Evolutionary conservation across 139 green algal species (phyloP), one percentile per base, ranked within the genome.

Genomic region (Mesotaenium endlicherianum): DNA sequence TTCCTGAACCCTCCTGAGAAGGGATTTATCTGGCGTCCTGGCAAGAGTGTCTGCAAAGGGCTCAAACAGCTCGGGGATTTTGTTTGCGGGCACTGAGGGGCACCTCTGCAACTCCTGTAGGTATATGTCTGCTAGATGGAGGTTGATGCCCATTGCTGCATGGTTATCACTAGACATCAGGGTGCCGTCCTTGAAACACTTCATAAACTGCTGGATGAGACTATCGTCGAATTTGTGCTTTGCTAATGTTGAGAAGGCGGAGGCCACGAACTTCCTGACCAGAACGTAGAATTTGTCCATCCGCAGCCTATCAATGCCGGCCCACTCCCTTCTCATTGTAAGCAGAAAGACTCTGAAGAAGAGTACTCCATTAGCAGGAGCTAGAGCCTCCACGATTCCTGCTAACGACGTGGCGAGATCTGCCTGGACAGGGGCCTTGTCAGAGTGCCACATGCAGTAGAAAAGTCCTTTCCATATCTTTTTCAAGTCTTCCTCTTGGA

Each of bases 201-300:
- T n/a, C 1, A 84, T 60, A 43, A 81, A 38, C 3, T 36, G n/a
- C 2, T 17, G 20, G 17, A 85, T 36, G 39, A 59, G 8, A 3
- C 16, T 26, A 38, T 42, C 90, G 67, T 67, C 92, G 92, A 92
- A 95, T 0, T 89, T 47, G 0, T 67, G 5, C 17, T 43, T 41
- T 1, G 75, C 43, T 11, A 95, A 31, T 6, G 76, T 67, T 1
- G 17, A 5, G 6, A 95, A 89, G 67, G 91, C 42, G 0, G 81
- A 31, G 1, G 50, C 42, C 68, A 97, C 6, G 68, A 98, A 94
- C 58, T 90, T 92, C 39, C 95, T 87, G 2, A 97, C 88, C 2
- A 98, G 92, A 91, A 97, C 87, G 82, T 97, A 91, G 85, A 97
- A 98, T 87, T 98, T 98, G 91, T 98, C 92, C 68, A 98, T 85